phyloP scores from a whole-genome alignment of 2,329 filamentous ascomycete genomes.

The Xylariaceae sp. region DNA sequence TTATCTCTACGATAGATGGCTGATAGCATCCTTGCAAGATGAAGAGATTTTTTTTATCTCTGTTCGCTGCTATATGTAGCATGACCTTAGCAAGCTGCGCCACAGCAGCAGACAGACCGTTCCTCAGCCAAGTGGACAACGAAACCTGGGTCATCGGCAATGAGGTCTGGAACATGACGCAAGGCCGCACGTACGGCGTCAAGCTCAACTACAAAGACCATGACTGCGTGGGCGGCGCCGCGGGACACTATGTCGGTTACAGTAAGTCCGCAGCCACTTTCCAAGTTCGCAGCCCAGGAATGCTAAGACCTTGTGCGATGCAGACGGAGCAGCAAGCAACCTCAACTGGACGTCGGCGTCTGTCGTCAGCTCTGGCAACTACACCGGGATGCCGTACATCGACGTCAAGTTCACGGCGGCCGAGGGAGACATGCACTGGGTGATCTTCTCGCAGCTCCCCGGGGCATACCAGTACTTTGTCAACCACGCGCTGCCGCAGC shows the following conservation, averaged over 20 bases:
- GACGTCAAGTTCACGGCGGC: slow-evolving; percentile 42
- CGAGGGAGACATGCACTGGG: slow-evolving; percentile 49
- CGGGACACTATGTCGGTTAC: slow-evolving; percentile 28
- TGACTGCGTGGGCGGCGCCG: slow-evolving; percentile 26
- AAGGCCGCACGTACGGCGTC: slow-evolving; percentile 22
- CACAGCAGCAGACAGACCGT: too few species aligned
- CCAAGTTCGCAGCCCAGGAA: background rate
- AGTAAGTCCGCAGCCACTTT: slow-evolving; percentile 16
- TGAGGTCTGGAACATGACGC: slow-evolving; percentile 26
- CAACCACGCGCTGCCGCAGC: slow-evolving; percentile 41
- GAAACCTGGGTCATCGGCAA: slow-evolving; percentile 30
- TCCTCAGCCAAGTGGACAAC: slow-evolving; percentile 21
- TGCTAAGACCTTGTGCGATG: background rate
- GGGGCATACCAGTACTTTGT: slow-evolving; percentile 55
- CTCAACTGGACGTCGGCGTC: slow-evolving; percentile 43
- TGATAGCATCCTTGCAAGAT: too few species aligned
- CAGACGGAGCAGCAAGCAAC: slow-evolving; percentile 42
- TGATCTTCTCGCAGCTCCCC: slow-evolving; percentile 42
- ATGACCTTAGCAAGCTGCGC: too few species aligned
- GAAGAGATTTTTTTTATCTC: too few species aligned
- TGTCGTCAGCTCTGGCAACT: slow-evolving; percentile 29
- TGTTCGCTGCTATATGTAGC: too few species aligned
- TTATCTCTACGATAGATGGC: too few species aligned
- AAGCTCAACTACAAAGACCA: slow-evolving; percentile 25
- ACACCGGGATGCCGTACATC: slow-evolving; percentile 36